Evolutionary conservation across 23 red algal species (phyloP).

Genomic region (Agarophyton chilense): DNA sequence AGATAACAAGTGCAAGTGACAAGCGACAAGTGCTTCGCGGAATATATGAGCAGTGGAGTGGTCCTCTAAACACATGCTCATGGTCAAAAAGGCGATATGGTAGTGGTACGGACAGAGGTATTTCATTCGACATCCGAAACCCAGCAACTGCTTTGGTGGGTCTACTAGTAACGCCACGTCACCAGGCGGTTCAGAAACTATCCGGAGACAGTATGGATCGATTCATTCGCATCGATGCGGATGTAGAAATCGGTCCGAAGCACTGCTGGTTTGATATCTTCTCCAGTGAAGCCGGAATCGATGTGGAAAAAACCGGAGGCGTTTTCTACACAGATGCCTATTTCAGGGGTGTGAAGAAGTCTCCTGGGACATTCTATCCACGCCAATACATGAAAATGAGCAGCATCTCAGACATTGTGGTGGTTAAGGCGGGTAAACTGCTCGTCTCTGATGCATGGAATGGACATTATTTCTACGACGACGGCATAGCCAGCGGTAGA

Average conservation of each 20-base stretch:
- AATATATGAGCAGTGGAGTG: slow-evolving; percentile 48
- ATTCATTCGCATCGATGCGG: background rate
- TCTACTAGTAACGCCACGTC: background rate
- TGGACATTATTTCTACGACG: background rate
- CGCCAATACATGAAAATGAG: background rate
- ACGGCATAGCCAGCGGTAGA: background rate
- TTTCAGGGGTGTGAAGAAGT: background rate
- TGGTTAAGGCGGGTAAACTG: background rate
- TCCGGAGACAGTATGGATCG: slow-evolving; percentile 15
- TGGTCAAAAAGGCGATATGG: background rate
- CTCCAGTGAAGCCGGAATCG: background rate
- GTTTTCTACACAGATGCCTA: slow-evolving; percentile 55
- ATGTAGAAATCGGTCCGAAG: slow-evolving; percentile 1
- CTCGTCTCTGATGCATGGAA: background rate
- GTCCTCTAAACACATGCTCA: slow-evolving; percentile 47
- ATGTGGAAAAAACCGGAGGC: slow-evolving; percentile 7
- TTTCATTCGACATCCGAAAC: slow-evolving; percentile 41
- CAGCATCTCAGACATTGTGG: background rate
- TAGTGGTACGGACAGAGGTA: background rate
- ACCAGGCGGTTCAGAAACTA: slow-evolving; percentile 11
- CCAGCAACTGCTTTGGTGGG: slow-evolving; percentile 10
- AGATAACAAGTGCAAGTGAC: no score
- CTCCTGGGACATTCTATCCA: background rate
- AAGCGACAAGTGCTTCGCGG: background rate
- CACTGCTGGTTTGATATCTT: slow-evolving; percentile 39